phyloP scores from a whole-genome alignment of 2,329 filamentous ascomycete genomes.

The Ciborinia camelliae region DNA sequence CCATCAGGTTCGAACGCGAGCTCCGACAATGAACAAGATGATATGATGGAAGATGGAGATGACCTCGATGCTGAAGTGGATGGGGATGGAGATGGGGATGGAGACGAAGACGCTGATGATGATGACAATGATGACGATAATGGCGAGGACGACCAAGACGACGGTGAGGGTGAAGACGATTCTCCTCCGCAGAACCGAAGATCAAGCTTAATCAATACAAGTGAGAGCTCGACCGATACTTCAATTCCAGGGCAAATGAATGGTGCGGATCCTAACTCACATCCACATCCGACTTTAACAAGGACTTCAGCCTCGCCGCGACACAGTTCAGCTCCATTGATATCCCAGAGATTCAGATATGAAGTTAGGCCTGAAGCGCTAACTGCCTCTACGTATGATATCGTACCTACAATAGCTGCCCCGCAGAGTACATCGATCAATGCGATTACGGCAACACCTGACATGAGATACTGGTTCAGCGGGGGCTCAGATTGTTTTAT shows the following conservation, averaged over 20 bases:
- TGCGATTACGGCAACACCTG: conserved; percentile 83
- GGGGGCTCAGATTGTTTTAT: conserved; percentile 95
- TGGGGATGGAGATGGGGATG: conserved; percentile 36
- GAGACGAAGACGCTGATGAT: conserved; percentile 38
- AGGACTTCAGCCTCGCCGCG: conserved; percentile 36
- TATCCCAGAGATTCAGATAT: conserved; percentile 51
- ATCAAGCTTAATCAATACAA: conserved; percentile 32
- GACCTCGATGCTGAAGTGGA: conserved; percentile 39
- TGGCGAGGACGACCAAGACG: conserved; percentile 40
- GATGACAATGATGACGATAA: conserved; percentile 48
- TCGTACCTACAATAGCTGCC: conserved; percentile 93
- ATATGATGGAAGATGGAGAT: conserved; percentile 52
- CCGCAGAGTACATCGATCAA: conserved; percentile 96
- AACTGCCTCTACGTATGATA: conserved; percentile 80
- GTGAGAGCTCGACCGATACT: conserved; percentile 33
- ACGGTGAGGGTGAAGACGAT: conserved; percentile 52
- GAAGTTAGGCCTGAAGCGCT: conserved; percentile 74
- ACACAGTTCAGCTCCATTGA: conserved; percentile 37
- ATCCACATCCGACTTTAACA: conserved; percentile 31
- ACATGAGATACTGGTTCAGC: conserved; percentile 92
- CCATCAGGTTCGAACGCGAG: conserved; percentile 41
- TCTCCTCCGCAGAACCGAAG: conserved; percentile 39
- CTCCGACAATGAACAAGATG: conserved; percentile 53
- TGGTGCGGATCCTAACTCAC: conserved; percentile 34
- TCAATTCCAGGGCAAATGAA: conserved; percentile 30